Evolutionary conservation across 805 yeast genomes (phyloP), one percentile per base, ranked within the genome.

Genomic region (Komagataella pastoris): DNA sequence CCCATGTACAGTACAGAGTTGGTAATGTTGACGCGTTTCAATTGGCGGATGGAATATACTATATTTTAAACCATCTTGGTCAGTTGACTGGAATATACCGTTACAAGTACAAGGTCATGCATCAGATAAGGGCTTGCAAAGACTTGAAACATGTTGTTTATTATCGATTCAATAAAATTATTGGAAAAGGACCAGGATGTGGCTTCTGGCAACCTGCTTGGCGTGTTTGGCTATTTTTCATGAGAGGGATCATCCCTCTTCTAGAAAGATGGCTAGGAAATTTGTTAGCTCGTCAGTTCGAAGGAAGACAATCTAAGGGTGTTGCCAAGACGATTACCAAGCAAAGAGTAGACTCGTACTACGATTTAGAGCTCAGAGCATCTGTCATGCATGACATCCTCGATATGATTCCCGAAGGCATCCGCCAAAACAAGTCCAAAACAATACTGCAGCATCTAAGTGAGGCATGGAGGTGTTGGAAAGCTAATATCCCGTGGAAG

Each of bases 381-480:
- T 84, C 96, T 46, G 98, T 93, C 0, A 80, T 93, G 87, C 89
- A 88, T 61, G 99, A 93, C 62, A 91, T 93, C 49, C 69, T 93
- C 54, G 99, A 93, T 63, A 89, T 89, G 96, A 89, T 93, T 48
- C 99, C 99, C 0, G 97, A 88, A 55, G 96, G 96, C 1, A 76
- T 93, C 54, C 84, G 87, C 59, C 93, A 88, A 60, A 85, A 79
- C 56, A 90, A 88, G 63, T 81, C 97, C 1, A 85, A 85, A 59
- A 81, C 95, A 0, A 85, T 93, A 51, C 66, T 93, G 49, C 98
- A 93, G 60, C 99, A 93, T 66, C 72, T 93, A 53, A 86, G 95
- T 62, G 99, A 93, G 65, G 99, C 99, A 0, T 93, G 99, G 99
- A 73, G 99, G 64, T 93, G 98, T 65, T 93, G 99, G 99, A 93